Evolutionary conservation across 1,284 basidiomycete species (phyloP).

Genomic region (Cryptococcus amylolentus): DNA sequence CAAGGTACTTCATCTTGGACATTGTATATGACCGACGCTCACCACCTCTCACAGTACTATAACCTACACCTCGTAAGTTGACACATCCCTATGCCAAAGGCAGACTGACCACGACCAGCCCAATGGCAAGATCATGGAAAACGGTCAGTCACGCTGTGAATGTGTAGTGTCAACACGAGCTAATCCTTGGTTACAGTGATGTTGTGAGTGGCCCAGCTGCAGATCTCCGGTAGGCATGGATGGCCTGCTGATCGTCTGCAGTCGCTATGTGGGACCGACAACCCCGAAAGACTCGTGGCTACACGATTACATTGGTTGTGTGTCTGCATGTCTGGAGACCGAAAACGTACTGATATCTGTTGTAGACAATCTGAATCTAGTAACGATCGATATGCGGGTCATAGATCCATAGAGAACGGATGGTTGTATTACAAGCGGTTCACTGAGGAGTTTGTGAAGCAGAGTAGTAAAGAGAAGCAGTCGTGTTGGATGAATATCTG

Average conservation of each 20-base stretch:
- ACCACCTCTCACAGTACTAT: slow-evolving; percentile 23
- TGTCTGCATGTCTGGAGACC: neutral
- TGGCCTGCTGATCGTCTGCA: slow-evolving; percentile 2
- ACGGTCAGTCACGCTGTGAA: slow-evolving; percentile 9
- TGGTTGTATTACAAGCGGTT: no score
- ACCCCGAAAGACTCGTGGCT: slow-evolving; percentile 27
- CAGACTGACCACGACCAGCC: neutral
- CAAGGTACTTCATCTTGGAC: neutral
- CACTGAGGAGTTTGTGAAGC: no score
- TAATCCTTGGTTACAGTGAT: no score
- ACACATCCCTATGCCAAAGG: neutral
- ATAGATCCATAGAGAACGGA: no score
- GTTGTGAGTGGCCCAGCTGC: neutral
- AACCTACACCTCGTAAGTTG: slow-evolving; percentile 25
- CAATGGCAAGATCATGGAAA: slow-evolving; percentile 10
- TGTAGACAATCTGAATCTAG: slow-evolving; percentile 17
- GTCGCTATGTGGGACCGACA: slow-evolving; percentile 28
- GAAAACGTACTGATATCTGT: neutral
- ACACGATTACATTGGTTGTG: slow-evolving; percentile 37
- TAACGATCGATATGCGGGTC: slow-evolving; percentile 16
- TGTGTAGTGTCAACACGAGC: no score
- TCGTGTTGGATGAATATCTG: no score
- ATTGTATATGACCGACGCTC: neutral
- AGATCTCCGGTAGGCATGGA: neutral
- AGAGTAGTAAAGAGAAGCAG: no score